phyloP scores from a whole-genome alignment of 331 rosid genomes.

The Pyracantha coccinea region DNA sequence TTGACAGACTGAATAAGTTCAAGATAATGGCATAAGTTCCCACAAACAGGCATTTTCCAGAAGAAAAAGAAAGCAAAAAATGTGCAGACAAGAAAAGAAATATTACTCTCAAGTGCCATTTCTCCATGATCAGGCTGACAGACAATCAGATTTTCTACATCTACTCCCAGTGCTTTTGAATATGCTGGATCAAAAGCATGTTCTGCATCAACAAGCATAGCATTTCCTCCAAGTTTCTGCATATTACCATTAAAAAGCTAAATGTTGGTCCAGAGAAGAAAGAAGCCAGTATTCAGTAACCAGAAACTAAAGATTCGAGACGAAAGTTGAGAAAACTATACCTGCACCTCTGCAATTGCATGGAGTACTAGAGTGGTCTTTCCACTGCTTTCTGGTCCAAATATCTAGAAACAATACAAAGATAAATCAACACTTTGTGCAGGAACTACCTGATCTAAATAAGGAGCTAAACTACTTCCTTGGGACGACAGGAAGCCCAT shows the following conservation, averaged over 20 bases:
- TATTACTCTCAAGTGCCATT: slow-evolving; percentile 98
- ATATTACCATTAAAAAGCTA: slow-evolving; percentile 19
- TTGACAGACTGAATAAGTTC: slow-evolving; percentile 6
- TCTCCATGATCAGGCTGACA: slow-evolving; percentile 99
- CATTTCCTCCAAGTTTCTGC: slow-evolving; percentile 97
- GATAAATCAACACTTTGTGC: slow-evolving; percentile 2
- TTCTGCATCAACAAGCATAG: slow-evolving; percentile 99
- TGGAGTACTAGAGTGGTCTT: slow-evolving; percentile 97
- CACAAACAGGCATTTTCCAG: not conserved
- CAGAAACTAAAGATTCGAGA: slow-evolving; percentile 1
- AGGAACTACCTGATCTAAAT: not conserved
- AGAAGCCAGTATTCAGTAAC: not conserved
- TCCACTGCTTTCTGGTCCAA: slow-evolving; percentile 98
- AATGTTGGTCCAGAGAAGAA: slow-evolving; percentile 13
- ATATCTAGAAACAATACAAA: slow-evolving; percentile 50
- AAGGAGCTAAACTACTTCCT: not conserved
- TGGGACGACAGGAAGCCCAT: not conserved
- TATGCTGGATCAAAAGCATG: slow-evolving; percentile 98
- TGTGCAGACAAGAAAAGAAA: slow-evolving; percentile 6
- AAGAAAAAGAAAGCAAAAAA: not conserved
- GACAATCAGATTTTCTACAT: slow-evolving; percentile 88
- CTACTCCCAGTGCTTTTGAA: slow-evolving; percentile 94
- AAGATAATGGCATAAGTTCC: slow-evolving; percentile 11
- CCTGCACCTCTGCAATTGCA: slow-evolving; percentile 98
- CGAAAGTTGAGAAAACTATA: slow-evolving; percentile 21